Percentiles rank a stretch among this genome's conserved stretches.
phyloP scores from a whole-genome alignment of 179 eudicot species.

The Spinacia oleracea region DNA sequence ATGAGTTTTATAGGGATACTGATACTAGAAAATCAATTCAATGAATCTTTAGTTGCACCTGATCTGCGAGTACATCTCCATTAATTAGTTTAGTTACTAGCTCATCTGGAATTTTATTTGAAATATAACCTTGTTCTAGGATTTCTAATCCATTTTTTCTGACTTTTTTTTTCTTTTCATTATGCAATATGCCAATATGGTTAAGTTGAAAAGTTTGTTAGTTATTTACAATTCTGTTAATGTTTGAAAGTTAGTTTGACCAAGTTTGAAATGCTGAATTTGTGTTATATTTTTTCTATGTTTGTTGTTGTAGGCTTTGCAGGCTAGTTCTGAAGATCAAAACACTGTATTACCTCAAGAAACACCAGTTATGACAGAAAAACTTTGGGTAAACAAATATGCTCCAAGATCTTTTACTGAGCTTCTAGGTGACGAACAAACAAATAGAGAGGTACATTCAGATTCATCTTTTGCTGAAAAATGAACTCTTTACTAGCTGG shows the following conservation, averaged over 20 bases:
- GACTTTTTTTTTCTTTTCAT: not conserved
- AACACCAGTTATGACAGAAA: slow-evolving; percentile 51
- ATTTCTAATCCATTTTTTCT: not conserved
- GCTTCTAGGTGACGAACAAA: slow-evolving; percentile 95
- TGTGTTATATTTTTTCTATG: not conserved
- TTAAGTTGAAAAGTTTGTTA: too few species aligned
- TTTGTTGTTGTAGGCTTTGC: slow-evolving; percentile 56
- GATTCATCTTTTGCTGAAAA: not conserved
- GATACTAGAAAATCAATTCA: not conserved
- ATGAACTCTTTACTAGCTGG: slow-evolving; percentile 2
- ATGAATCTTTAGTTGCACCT: not conserved
- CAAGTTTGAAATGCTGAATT: not conserved
- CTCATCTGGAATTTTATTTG: not conserved
- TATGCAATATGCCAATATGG: not conserved
- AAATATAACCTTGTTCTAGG: not conserved
- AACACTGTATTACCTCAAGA: slow-evolving; percentile 33
- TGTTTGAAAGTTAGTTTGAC: not conserved
- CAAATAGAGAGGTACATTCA: slow-evolving; percentile 81
- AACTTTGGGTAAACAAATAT: slow-evolving; percentile 97
- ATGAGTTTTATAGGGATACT: not conserved
- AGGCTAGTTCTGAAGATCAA: slow-evolving; percentile 55
- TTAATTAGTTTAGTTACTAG: not conserved
- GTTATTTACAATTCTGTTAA: not conserved
- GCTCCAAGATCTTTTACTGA: slow-evolving; percentile 92
- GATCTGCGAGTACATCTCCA: not conserved